Percentiles rank a stretch among this genome's conserved stretches.
phyloP scores from a whole-genome alignment of 2,329 filamentous ascomycete species.

The Cercospora citrullina region DNA sequence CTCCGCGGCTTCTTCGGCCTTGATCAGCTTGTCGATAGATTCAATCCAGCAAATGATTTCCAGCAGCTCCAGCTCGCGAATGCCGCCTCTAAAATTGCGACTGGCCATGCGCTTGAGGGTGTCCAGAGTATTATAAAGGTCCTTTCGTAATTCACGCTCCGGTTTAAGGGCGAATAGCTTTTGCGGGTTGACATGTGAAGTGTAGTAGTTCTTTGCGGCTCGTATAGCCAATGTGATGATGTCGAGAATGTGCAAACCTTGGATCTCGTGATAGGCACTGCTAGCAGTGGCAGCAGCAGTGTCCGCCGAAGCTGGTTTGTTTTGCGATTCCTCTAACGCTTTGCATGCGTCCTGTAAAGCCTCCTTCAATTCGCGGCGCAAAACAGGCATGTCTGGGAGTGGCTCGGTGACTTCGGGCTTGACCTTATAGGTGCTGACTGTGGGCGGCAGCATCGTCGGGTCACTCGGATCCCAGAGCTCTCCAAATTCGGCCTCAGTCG shows the following conservation, averaged over 20 bases:
- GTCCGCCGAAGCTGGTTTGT: slow-evolving; percentile 26
- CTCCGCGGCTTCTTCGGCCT: slow-evolving; percentile 75
- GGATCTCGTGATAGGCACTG: slow-evolving; percentile 78
- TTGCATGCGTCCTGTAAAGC: slow-evolving; percentile 69
- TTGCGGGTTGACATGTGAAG: slow-evolving; percentile 82
- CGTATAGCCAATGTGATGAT: slow-evolving; percentile 93
- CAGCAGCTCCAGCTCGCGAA: slow-evolving; percentile 74
- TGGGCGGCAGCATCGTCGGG: slow-evolving; percentile 86
- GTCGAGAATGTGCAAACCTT: slow-evolving; percentile 89
- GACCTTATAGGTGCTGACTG: slow-evolving; percentile 91
- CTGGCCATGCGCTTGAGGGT: slow-evolving; percentile 88
- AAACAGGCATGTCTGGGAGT: slow-evolving; percentile 76
- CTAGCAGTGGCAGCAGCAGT: slow-evolving; percentile 40
- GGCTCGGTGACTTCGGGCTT: slow-evolving; percentile 78
- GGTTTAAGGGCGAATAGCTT: slow-evolving; percentile 82
- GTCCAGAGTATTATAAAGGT: slow-evolving; percentile 83
- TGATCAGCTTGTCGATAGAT: slow-evolving; percentile 73
- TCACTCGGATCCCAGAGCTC: slow-evolving; percentile 57
- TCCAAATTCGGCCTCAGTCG: slow-evolving; percentile 53
- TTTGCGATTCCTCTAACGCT: slow-evolving; percentile 61
- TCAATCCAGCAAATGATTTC: slow-evolving; percentile 77
- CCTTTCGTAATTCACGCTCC: slow-evolving; percentile 79
- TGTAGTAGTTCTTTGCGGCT: slow-evolving; percentile 95
- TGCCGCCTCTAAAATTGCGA: slow-evolving; percentile 79
- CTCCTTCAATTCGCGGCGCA: slow-evolving; percentile 69